Percentiles rank a stretch among this genome's conserved stretches.
Evolutionary conservation across 2,329 filamentous ascomycete genomes (phyloP).

Genomic region (Zelopaecilomyces penicillatus): DNA sequence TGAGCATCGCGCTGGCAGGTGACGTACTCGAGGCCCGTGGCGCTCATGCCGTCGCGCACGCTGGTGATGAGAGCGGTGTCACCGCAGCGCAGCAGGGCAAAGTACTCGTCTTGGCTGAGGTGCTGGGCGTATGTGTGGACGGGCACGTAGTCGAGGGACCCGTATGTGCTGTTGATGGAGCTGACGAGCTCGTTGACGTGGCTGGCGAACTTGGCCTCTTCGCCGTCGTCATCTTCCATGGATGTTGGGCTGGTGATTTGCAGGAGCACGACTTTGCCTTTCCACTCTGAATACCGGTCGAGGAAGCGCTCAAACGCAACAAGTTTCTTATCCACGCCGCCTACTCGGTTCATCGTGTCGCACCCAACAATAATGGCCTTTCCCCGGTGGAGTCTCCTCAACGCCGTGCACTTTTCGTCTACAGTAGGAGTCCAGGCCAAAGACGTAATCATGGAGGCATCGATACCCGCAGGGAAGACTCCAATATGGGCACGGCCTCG

Average conservation of each 20-base stretch:
- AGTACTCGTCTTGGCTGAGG: conserved; percentile 80
- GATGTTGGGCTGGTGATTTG: conserved; percentile 84
- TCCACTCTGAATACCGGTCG: conserved; percentile 81
- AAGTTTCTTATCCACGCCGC: conserved; percentile 86
- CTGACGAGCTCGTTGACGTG: conserved; percentile 83
- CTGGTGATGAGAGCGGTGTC: conserved; percentile 91
- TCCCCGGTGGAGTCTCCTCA: conserved; percentile 67
- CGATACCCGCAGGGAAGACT: conserved; percentile 51
- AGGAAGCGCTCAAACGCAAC: conserved; percentile 89
- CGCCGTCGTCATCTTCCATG: conserved; percentile 68
- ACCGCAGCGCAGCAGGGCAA: conserved; percentile 76
- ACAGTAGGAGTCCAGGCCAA: conserved; percentile 63
- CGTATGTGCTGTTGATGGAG: conserved; percentile 82
- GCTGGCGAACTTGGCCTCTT: conserved; percentile 71
- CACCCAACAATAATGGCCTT: conserved; percentile 91
- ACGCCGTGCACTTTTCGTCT: conserved; percentile 61
- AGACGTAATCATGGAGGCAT: conserved; percentile 65
- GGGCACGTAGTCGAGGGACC: conserved; percentile 77
- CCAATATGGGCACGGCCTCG: not conserved
- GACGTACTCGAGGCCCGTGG: conserved; percentile 90
- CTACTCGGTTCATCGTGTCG: conserved; percentile 83
- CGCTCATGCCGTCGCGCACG: conserved; percentile 94
- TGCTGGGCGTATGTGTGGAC: conserved; percentile 96
- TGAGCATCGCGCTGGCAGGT: conserved; percentile 81
- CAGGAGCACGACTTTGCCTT: conserved; percentile 80